Base-by-base conservation (phyloP, 768 basidiomycete genomes). In the Pleurotus salmoneostramineus region DNA sequence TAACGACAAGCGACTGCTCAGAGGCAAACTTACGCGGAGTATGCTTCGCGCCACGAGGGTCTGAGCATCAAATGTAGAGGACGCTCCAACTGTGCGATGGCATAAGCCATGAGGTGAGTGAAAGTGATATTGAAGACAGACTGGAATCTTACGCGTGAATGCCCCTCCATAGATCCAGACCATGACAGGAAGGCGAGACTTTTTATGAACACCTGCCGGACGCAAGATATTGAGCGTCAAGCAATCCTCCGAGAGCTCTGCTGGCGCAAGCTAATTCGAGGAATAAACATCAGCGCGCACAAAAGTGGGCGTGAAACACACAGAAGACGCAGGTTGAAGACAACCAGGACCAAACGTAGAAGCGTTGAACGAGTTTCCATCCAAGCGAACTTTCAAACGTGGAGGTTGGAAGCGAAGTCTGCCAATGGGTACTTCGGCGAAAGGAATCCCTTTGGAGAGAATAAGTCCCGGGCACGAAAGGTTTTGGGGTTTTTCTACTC, bases 171-270 rank as follows among this genome's bases (percentile, higher is more conserved):
- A 61, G 15, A 63, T 69, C 76, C 77, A 78, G 3, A 73, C 65
- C 70, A 80, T 68, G 8, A 81, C 78, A 0, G 81, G 77, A 4
- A 80, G 60, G 10, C 56, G 65, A 27, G 62, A 60, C 17, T 45
- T 50, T 6, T 15, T 10, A 27, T 36, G 17, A 3, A 51, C 14
- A 14, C 67, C 64, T 0, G 68, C 65, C 0, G 79, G 77, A 15
- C 73, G 63, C 48, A 75, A 75, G 8, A 81, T 64, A 62, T 78
- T 77, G 47, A 83, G 59, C 6, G 67, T 75, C 45, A 83, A 66
- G 59, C 81, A 82, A 60, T 82, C 74, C 61, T 83, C 82, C 2
- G 72, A 74, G 35, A 68, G 63, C 6, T 56, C 32, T 33, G 10
- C 31, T 43, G 12, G 50, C 54, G 31, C 3, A 11, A 34, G 46